phyloP scores from a whole-genome alignment of 176 grass and related monocot species.

The Elymus sibiricus region DNA sequence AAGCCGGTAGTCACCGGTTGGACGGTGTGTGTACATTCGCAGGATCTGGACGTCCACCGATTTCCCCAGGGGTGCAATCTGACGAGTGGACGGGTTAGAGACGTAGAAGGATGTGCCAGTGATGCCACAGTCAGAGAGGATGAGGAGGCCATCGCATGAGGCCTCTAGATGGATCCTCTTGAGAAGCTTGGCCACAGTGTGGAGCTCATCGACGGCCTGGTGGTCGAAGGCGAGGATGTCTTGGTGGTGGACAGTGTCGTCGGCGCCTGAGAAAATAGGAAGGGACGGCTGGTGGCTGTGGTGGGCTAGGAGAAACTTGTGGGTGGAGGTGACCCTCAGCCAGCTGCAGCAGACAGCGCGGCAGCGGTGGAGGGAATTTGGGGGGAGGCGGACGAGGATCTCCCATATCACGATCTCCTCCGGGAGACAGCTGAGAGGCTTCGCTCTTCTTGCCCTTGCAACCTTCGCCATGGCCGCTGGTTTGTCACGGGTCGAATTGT shows the following conservation, averaged over 20 bases:
- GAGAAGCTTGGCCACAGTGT: neutral
- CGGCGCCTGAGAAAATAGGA: neutral
- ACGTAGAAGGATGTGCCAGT: neutral
- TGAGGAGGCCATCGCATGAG: neutral
- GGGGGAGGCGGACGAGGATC: too few species aligned
- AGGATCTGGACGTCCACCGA: too few species aligned
- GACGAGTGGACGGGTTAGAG: neutral
- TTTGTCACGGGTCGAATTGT: too few species aligned
- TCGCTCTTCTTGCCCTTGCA: too few species aligned
- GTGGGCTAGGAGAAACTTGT: neutral
- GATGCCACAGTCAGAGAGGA: neutral
- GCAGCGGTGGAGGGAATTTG: too few species aligned
- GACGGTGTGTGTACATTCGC: neutral
- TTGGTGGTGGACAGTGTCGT: neutral
- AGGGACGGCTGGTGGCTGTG: neutral
- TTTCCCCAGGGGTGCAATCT: neutral
- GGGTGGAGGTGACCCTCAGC: too few species aligned
- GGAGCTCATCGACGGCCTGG: neutral
- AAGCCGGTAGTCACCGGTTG: neutral
- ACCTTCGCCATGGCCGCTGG: too few species aligned
- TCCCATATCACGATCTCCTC: too few species aligned
- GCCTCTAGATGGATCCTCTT: neutral
- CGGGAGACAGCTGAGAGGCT: too few species aligned
- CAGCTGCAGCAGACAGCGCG: too few species aligned
- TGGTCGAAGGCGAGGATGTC: neutral